Percentiles rank a stretch among this genome's conserved stretches.
Evolutionary conservation across 1,284 basidiomycete species (phyloP).

Genomic region (Melampsora americana): DNA sequence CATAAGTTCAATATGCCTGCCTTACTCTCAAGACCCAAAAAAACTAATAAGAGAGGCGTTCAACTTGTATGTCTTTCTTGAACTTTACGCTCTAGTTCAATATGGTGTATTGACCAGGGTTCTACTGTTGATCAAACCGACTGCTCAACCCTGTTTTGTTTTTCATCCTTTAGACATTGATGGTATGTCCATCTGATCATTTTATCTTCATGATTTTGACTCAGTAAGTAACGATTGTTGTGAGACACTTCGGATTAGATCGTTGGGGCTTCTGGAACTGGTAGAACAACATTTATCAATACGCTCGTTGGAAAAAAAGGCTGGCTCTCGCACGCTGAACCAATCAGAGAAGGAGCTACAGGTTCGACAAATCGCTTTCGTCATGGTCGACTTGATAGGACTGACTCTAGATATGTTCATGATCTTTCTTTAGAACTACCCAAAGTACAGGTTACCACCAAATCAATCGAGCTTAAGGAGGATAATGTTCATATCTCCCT

Average conservation of each 20-base stretch:
- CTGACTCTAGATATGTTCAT: not conserved
- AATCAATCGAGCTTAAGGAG: slow-evolving; percentile 76
- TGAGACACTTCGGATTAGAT: not conserved
- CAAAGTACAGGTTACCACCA: slow-evolving; percentile 50
- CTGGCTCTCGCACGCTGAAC: slow-evolving; percentile 36
- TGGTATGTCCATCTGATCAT: slow-evolving; percentile 17
- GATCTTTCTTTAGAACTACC: slow-evolving; percentile 52
- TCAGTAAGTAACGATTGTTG: not conserved
- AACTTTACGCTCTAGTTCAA: not conserved
- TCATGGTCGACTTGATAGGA: not conserved
- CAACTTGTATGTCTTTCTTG: slow-evolving; percentile 26
- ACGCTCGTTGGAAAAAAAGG: slow-evolving; percentile 62
- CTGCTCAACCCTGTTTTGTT: no score
- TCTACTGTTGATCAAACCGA: not conserved
- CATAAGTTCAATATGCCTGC: no score
- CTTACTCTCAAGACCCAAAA: slow-evolving; percentile 24
- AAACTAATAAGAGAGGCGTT: slow-evolving; percentile 39
- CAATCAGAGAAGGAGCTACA: slow-evolving; percentile 24
- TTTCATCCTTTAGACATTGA: slow-evolving; percentile 30
- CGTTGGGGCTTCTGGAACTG: slow-evolving; percentile 83
- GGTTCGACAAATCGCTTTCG: slow-evolving; percentile 7
- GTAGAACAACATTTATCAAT: slow-evolving; percentile 96
- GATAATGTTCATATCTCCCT: slow-evolving; percentile 96
- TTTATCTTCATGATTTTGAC: not conserved
- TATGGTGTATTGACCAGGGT: not conserved